A percentile compares a stretch with the other conserved stretches of the same genome.
Conservation (phyloP, 805 yeast species). For the Saturnispora hagleri region DNA sequence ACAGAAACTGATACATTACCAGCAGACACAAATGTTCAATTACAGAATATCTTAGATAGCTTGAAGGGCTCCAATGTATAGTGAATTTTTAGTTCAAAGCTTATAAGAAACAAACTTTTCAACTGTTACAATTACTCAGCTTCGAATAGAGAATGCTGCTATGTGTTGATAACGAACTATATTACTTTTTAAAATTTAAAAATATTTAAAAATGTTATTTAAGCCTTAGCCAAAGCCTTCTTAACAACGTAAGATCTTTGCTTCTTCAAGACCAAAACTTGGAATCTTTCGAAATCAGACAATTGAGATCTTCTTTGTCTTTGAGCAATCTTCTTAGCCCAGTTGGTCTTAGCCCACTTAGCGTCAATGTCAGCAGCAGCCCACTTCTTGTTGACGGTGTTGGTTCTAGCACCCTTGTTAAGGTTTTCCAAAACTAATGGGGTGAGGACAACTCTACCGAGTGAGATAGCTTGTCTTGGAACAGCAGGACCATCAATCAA, state of each 20-base stretch:
- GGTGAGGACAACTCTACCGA: constrained; percentile 86
- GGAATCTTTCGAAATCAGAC: constrained; percentile 99
- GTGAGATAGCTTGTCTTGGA: constrained; percentile 84
- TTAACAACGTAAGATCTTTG: constrained; percentile 92
- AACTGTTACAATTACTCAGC: neutral
- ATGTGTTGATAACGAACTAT: neutral
- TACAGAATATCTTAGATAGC: constrained; percentile 2
- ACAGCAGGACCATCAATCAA: constrained; percentile 96
- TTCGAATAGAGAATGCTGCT: neutral
- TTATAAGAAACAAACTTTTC: too few species aligned
- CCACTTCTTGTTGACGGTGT: constrained; percentile 86
- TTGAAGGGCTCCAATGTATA: constrained; percentile 1
- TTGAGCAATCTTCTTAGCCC: constrained; percentile 98
- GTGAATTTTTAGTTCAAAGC: neutral
- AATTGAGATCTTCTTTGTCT: constrained; percentile 88
- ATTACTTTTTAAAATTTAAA: neutral
- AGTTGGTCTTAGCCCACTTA: constrained; percentile 87
- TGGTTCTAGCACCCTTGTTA: constrained; percentile 93
- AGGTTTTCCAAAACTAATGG: constrained; percentile 76
- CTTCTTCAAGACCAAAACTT: constrained; percentile 94
- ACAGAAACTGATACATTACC: neutral
- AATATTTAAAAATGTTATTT: constrained; percentile 25
- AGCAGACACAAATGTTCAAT: neutral
- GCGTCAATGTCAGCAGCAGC: constrained; percentile 76
- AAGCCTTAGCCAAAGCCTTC: constrained; percentile 96